Base-by-base conservation (phyloP, 2,329 filamentous ascomycete species). In the Stagonosporopsis cucurbitacearum region DNA sequence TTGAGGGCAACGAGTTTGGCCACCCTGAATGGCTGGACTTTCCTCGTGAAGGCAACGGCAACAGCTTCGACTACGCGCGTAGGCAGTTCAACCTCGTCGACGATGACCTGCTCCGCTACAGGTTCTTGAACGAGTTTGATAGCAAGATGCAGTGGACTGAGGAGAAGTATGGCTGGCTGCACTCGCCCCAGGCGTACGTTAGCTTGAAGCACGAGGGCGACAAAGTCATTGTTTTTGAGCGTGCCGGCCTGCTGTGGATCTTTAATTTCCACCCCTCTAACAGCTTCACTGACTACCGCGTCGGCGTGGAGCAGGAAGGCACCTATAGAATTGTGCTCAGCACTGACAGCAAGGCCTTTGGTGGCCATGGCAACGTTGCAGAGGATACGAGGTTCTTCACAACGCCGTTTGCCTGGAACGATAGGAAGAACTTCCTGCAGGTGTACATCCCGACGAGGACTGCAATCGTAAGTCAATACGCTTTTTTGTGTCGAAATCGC, bases 21-120 rank as follows among this genome's bases (percentile, higher is more conserved):
- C 95, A 99, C 73, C 95, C 95, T 0, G 95, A 99, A 77, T 99
- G 95, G 95, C 89, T 99, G 35, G 95, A 99, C 76, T 99, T 99
- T 77, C 95, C 95, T 4, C 90, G 95, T 47, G 92, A 88, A 69
- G 95, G 95, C 56, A 97, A 97, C 78, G 80, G 88, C 70, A 96
- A 96, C 78, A 95, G 90, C 41, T 97, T 93, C 82, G 94, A 91
- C 87, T 96, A 96, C 72, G 93, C 93, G 2, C 87, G 95, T 20
- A 89, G 95, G 56, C 94, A 97, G 75, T 87, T 97, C 65, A 98
- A 99, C 77, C 85, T 99, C 15, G 88, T 92, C 0, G 92, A 97
- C 49, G 95, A 99, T 73, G 65, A 81, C 0, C 81, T 96, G 12
- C 85, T 99, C 32, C 90, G 95, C 12, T 99, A 98, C 80, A 84